Base-by-base conservation (phyloP, 2,329 filamentous ascomycete species). In the Monilinia laxa region DNA sequence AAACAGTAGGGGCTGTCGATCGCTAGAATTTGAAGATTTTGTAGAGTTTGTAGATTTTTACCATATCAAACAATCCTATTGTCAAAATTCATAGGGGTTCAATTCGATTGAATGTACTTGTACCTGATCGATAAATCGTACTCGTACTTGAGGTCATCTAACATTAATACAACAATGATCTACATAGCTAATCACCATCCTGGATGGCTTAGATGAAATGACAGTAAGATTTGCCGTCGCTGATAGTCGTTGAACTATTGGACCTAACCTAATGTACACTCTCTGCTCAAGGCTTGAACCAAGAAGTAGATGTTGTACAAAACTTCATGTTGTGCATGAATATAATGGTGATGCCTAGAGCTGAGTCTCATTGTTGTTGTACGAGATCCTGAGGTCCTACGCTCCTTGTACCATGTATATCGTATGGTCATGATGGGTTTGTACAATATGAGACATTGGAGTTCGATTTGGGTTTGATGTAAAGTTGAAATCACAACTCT, bases 261-360 rank as follows among this genome's bases (percentile, higher is more conserved):
- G 56, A 58, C 11, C 40, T 31, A 58, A 45, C 45, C 31, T 4
- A 9, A 35, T 35, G 31, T 10, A 20, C 10, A 12, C 16, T 42
- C 18, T 20, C 5, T 31, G 35, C 25, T 31, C 23, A 25, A 18
- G 25, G 56, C 56, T 59, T 47, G 25, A 59, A 23, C 25, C 56
- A 47, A 59, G 4, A 62, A 28, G 28, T 23, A 52, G 23, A 20
- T 20, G 51, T 47, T 31, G 14, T 31, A 64, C 62, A 35, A 9
- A 31, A 35, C 18, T 23, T 42, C 38, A 7, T 14, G 5, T 35
- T n/a, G 25, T 31, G 31, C 14, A 31, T 40, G 18, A n/a, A 49
- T 25, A 47, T 2, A 25, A 55, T 7, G 23, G n/a, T 57, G 62
- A 20, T 57, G 62, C 62, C 62, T 64, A 49, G 52, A 64, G 62